Evolutionary conservation across 1,139 yeast species (phyloP).

Genomic region (Spencermartinsiella ligniputridi): DNA sequence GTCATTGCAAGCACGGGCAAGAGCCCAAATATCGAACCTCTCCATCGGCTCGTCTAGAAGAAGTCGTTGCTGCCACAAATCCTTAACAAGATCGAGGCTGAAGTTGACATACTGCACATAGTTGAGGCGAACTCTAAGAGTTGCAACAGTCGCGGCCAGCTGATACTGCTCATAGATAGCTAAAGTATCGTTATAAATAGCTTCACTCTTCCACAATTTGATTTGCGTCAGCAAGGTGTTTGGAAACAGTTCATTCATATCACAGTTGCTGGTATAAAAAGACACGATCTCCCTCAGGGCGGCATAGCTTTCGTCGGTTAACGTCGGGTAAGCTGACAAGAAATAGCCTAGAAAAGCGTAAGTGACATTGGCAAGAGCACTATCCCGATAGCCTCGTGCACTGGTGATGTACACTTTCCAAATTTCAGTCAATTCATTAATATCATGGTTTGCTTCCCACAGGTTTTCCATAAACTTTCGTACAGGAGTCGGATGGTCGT

Average conservation of each 20-base stretch:
- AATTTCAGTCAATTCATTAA: slow-evolving; percentile 54
- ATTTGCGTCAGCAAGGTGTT: slow-evolving; percentile 70
- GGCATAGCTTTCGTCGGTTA: slow-evolving; percentile 52
- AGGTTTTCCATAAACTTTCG: slow-evolving; percentile 62
- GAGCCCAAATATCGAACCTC: slow-evolving; percentile 83
- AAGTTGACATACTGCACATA: slow-evolving; percentile 64
- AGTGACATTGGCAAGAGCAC: slow-evolving; percentile 62
- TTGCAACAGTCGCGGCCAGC: slow-evolving; percentile 61
- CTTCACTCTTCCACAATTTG: slow-evolving; percentile 61
- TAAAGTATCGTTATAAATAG: slow-evolving; percentile 59
- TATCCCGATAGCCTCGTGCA: slow-evolving; percentile 41
- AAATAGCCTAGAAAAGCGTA: slow-evolving; percentile 65
- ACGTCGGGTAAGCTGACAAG: slow-evolving; percentile 54
- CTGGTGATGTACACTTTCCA: slow-evolving; percentile 68
- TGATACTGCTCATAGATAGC: slow-evolving; percentile 57
- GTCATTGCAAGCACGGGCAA: slow-evolving; percentile 36
- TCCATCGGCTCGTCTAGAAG: slow-evolving; percentile 44
- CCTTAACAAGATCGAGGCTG: slow-evolving; percentile 47
- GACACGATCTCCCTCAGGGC: slow-evolving; percentile 56
- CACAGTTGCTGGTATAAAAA: slow-evolving; percentile 50
- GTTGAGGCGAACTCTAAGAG: slow-evolving; percentile 72
- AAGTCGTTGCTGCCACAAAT: slow-evolving; percentile 59
- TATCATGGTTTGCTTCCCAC: slow-evolving; percentile 51
- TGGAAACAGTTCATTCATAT: slow-evolving; percentile 67
- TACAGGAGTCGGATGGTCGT: slow-evolving; percentile 71